Evolutionary conservation across 495 filamentous ascomycete species (phyloP).

Genomic region (Durotheca rogersii): DNA sequence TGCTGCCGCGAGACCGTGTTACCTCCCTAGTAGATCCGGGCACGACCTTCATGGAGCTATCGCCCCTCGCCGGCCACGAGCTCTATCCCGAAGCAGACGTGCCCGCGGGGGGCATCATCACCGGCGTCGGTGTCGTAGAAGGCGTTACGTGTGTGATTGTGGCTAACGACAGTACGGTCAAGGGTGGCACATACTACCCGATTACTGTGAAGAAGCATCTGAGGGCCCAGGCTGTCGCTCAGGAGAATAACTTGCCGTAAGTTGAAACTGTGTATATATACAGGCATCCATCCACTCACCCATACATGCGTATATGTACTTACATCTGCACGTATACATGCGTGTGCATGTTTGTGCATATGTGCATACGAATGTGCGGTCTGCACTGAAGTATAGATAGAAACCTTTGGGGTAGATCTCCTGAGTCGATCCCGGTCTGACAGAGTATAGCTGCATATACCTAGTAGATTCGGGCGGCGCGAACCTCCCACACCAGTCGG

Average conservation of each 20-base stretch:
- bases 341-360: too few relatives aligned
- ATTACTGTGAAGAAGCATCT: slow-evolving; percentile 98
- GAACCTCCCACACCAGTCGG: slow-evolving; percentile 92
- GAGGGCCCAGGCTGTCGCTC: slow-evolving; percentile 85
- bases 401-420: too few relatives aligned
- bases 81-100: slow-evolving; percentile 76
- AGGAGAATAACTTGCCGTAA: slow-evolving; percentile 73
- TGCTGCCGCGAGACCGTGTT: slow-evolving; percentile 89
- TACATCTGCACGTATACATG: too few relatives aligned
- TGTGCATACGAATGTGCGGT: too few relatives aligned
- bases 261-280: slow-evolving; percentile 18
- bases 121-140: slow-evolving; percentile 85
- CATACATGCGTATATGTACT: too few relatives aligned
- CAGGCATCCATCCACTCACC: too few relatives aligned
- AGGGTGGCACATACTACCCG: slow-evolving; percentile 98
- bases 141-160: slow-evolving; percentile 93
- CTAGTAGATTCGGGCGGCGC: slow-evolving; percentile 95
- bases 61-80: slow-evolving; percentile 79
- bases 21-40: slow-evolving; percentile 86
- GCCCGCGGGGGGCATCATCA: slow-evolving; percentile 83
- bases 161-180: slow-evolving; percentile 96
- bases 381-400: too few relatives aligned
- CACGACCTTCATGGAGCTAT: slow-evolving; percentile 88
- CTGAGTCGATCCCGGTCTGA: too few relatives aligned
- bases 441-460: slow-evolving; percentile 70